Base-by-base conservation (phyloP, 768 basidiomycete genomes). In the Leucosporidium creatinivorum region DNA sequence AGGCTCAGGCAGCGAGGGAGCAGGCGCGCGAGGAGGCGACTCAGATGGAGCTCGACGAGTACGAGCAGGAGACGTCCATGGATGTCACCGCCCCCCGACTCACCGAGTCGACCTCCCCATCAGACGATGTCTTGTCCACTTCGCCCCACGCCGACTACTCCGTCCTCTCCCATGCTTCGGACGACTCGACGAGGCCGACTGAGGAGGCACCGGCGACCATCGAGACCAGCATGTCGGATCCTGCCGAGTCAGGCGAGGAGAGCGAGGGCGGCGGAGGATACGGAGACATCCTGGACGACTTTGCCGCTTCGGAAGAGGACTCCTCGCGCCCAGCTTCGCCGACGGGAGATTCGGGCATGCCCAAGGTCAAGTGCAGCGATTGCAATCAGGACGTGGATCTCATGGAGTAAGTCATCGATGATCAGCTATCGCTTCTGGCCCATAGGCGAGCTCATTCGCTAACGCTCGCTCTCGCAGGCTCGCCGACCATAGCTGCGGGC, bases 331-430 rank as follows among this genome's bases (percentile, higher is more conserved):
- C 39, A 2, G 55, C 31, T 2, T 52, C 54, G 10, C 54, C 33
- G 12, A 52, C 50, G 5, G 56, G 26, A 1, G 25, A n/a, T 2
- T 30, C 33, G n/a, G 31, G 23, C 1, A 58, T 67, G 36, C 66
- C 69, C 1, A 59, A 55, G 21, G 66, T 65, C 47, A 67, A 65
- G 51, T 70, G 69, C 57, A 58, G 36, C 18, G 69, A 70, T 33
- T 70, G 69, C 51, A 33, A 44, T 4, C 50, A 17, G 13, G 54
- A 51, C 17, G 55, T 70, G 0, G 62, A 64, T 19, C 60, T 70
- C 23, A 31, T 70, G 31, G 66, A 67, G 68, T 69, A 44, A 54
- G 62, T 8, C 19, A 10, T 10, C 33, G 33, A 33, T 31, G 2
- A 44, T 44, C 15, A 44, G 2, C 39, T 44, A 44, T 44, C 39